phyloP scores from a whole-genome alignment of 116 monocot genomes.

The Posidonia oceanica region DNA sequence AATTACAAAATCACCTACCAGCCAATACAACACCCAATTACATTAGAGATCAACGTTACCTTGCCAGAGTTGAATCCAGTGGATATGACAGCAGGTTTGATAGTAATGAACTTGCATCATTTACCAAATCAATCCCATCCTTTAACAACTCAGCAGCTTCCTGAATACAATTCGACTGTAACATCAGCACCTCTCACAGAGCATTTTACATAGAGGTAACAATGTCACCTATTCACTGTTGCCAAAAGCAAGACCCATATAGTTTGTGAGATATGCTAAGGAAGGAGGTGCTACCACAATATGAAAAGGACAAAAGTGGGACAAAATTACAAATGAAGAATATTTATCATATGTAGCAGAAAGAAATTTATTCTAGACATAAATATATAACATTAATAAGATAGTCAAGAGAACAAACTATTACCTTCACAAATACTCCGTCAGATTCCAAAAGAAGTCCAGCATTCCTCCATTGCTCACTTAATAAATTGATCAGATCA shows the following conservation, averaged over 20 bases:
- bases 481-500: constrained; percentile 41
- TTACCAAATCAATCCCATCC: constrained; percentile 85
- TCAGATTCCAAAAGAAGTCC: constrained; percentile 70
- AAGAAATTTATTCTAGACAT: too few relatives aligned
- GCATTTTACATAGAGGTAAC: neutral
- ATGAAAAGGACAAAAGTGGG: too few relatives aligned
- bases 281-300: too few relatives aligned
- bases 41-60: constrained; percentile 20
- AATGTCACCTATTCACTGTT: neutral
- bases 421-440: constrained; percentile 72
- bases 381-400: too few relatives aligned
- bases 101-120: constrained; percentile 50
- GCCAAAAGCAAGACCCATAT: too few relatives aligned
- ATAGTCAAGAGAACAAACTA: neutral
- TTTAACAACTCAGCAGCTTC: constrained; percentile 80
- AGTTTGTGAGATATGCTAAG: too few relatives aligned
- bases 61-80: constrained; percentile 56
- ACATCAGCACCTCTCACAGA: neutral
- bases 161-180: constrained; percentile 27
- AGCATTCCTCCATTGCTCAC: constrained; percentile 60
- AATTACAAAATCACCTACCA: too few relatives aligned
- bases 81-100: constrained; percentile 89
- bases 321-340: too few relatives aligned
- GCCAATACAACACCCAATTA: too few relatives aligned
- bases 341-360: too few relatives aligned